A percentile compares a stretch with the other conserved stretches of the same genome.
These are phyloP conservation scores for Candida koratica DNA, from an alignment of 805 yeast species.

Conservation along the genomic window DNA sequence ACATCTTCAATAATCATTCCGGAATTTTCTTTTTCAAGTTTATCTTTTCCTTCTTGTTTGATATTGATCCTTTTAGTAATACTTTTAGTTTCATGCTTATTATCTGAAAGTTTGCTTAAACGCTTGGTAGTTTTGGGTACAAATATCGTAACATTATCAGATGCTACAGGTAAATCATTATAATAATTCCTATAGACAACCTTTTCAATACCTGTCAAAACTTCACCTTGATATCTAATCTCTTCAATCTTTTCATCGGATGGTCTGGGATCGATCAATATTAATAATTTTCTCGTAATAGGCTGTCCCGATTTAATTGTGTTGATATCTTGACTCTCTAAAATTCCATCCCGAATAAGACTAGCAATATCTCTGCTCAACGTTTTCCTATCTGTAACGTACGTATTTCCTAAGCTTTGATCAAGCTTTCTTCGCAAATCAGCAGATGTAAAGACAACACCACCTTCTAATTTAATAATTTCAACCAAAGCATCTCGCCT, in stretches of 20 bases:
- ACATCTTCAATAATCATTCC: no score
- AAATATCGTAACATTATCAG: conserved; percentile 8
- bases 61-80: conserved; percentile 4
- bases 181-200: conserved; percentile 4
- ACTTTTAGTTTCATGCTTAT: background rate
- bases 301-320: conserved; percentile 26
- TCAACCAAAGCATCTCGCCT: conserved; percentile 28
- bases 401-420: conserved; percentile 22
- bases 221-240: conserved; percentile 22
- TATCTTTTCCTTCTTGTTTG: conserved; percentile 3
- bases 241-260: conserved; percentile 25
- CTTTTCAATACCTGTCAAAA: conserved; percentile 19
- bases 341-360: conserved; percentile 20
- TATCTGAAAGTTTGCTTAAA: conserved; percentile 15
- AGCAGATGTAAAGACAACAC: conserved; percentile 34
- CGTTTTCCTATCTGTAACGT: conserved; percentile 37
- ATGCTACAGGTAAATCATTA: conserved; percentile 3
- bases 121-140: conserved; percentile 14
- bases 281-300: conserved; percentile 29
- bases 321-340: conserved; percentile 23
- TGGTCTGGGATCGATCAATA: conserved; percentile 31
- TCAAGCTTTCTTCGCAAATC: conserved; percentile 32
- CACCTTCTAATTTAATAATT: conserved; percentile 34
- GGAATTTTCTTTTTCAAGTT: background rate
- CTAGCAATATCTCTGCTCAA: conserved; percentile 34